Conservation (phyloP, 73 alveolate genomes). For the Tetrahymena malaccensis region DNA sequence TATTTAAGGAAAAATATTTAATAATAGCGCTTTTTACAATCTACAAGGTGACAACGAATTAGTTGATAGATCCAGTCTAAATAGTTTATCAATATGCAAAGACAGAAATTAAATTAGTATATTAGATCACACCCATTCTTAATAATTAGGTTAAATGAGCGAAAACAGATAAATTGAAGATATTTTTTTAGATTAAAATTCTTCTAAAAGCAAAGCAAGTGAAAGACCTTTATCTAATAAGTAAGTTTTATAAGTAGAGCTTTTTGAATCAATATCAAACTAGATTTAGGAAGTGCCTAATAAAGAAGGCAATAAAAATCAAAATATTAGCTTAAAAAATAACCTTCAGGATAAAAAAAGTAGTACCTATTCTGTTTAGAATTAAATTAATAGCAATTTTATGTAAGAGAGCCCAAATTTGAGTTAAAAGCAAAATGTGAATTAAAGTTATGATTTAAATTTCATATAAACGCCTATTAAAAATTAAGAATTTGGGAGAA, state of each 20-base stretch:
- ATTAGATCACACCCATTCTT: neutral
- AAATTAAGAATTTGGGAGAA: too few relatives aligned
- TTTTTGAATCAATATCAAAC: neutral
- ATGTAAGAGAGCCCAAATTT: too few relatives aligned
- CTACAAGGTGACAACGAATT: neutral
- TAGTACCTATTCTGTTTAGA: too few relatives aligned
- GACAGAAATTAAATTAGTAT: neutral
- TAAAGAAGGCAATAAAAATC: neutral
- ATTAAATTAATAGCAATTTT: too few relatives aligned
- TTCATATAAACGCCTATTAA: too few relatives aligned
- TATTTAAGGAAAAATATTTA: neutral
- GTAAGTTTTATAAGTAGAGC: neutral
- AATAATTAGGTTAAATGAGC: neutral
- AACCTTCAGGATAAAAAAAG: neutral
- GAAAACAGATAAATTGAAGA: neutral
- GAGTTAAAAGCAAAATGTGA: too few relatives aligned
- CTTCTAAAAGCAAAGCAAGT: neutral
- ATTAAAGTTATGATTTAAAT: too few relatives aligned
- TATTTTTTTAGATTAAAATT: neutral
- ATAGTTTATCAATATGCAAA: too few relatives aligned
- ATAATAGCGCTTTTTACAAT: neutral
- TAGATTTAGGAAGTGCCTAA: neutral
- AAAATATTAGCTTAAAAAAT: too few relatives aligned
- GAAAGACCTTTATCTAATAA: neutral
- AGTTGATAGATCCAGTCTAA: neutral